Percentiles rank a stretch among this genome's conserved stretches.
Evolutionary conservation across 768 basidiomycete genomes (phyloP).

Genomic region (Trametes cubensis): DNA sequence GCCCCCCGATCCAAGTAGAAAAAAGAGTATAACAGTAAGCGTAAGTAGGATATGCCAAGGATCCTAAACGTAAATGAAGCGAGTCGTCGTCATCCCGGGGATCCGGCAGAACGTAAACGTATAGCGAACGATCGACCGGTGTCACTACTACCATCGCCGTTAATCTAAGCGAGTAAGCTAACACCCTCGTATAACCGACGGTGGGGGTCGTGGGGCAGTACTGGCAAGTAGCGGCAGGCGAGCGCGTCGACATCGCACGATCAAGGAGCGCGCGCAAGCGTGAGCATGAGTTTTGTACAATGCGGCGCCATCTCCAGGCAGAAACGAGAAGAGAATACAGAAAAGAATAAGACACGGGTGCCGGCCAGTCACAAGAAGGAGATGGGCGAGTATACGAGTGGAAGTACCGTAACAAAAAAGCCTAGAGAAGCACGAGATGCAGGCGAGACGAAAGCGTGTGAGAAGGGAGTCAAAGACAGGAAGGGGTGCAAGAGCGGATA

Average conservation of each 20-base stretch:
- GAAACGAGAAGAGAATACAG: background rate
- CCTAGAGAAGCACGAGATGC: background rate
- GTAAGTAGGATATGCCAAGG: conserved; percentile 10
- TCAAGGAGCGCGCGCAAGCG: background rate
- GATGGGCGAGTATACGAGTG: conserved; percentile 11
- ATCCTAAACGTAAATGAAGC: background rate
- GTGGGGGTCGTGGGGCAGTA: background rate
- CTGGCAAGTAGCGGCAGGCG: background rate
- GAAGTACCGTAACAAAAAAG: conserved; percentile 8
- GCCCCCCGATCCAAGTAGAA: background rate
- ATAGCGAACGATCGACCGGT: background rate
- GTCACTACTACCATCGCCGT: background rate
- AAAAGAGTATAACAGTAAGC: background rate
- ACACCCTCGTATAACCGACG: background rate
- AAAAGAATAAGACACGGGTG: background rate
- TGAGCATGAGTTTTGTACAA: conserved; percentile 3
- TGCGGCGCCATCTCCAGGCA: conserved; percentile 3
- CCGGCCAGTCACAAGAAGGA: conserved; percentile 2
- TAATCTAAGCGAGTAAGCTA: background rate
- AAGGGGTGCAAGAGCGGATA: background rate
- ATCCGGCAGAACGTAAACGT: background rate
- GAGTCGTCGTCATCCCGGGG: too few species aligned
- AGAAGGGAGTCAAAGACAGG: background rate
- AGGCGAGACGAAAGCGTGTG: background rate
- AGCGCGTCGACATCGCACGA: too few species aligned